phyloP scores from a whole-genome alignment of 805 yeast genomes.

The Kodamaea leandrae region DNA sequence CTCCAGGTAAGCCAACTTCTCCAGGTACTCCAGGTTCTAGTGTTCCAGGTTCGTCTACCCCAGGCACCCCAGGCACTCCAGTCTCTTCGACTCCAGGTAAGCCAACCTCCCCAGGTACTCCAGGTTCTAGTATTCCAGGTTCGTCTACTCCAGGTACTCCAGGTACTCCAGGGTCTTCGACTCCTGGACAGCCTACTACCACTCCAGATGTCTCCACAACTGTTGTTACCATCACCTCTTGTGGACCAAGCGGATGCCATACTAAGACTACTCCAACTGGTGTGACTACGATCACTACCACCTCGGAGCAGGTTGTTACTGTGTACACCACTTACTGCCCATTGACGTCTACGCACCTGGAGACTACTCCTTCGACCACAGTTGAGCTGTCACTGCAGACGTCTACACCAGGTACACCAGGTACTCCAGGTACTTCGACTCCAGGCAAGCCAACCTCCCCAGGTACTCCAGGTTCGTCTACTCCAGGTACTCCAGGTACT shows the following conservation, averaged over 20 bases:
- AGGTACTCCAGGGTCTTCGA: background rate
- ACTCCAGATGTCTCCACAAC: conserved; percentile 3
- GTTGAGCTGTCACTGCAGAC: background rate
- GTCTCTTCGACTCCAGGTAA: background rate
- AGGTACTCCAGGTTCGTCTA: conserved; percentile 1
- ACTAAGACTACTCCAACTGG: conserved; percentile 8
- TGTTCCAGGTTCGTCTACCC: background rate
- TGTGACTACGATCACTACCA: conserved; percentile 12
- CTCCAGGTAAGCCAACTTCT: background rate
- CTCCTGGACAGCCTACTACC: background rate
- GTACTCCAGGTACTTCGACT: background rate
- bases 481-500: background rate
- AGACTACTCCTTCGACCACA: conserved; percentile 6
- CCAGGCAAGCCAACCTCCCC: background rate
- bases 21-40: background rate
- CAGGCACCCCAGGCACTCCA: background rate
- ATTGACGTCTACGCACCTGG: conserved; percentile 5
- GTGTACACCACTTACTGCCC: conserved; percentile 20
- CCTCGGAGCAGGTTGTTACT: conserved; percentile 9
- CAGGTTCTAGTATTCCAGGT: background rate
- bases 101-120: background rate
- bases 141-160: background rate
- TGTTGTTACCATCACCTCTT: conserved; percentile 3
- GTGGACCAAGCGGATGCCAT: background rate
- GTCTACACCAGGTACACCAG: conserved; percentile 11